These are phyloP conservation scores for Cadophora sp. DNA, from an alignment of 2,329 filamentous ascomycete genomes.

Conservation along the genomic window DNA sequence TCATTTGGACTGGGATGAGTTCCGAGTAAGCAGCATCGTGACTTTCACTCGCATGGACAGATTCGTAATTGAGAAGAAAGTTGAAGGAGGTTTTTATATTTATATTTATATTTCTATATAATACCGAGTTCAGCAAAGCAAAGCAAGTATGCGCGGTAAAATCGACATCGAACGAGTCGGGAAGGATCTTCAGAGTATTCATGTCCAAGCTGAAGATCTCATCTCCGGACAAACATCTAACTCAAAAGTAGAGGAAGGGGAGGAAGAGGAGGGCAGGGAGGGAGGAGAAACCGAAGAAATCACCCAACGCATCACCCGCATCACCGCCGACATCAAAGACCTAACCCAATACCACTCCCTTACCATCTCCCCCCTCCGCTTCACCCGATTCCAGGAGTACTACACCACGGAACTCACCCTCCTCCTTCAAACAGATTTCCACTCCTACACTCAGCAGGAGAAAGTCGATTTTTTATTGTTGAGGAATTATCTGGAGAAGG, in stretches of 20 bases:
- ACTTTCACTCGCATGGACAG: too few species aligned
- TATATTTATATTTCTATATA: too few species aligned
- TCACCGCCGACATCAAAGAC: conserved; percentile 54
- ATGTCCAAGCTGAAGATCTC: neutral
- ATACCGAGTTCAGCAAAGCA: too few species aligned
- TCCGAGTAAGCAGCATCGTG: too few species aligned
- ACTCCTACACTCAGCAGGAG: conserved; percentile 51
- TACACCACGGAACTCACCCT: conserved; percentile 50
- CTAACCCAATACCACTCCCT: conserved; percentile 58
- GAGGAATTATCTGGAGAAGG: conserved; percentile 51
- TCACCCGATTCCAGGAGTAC: conserved; percentile 50
- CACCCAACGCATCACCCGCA: conserved; percentile 52
- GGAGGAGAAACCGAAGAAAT: conserved; percentile 45
- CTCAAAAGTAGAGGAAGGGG: neutral
- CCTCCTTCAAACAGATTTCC: conserved; percentile 48
- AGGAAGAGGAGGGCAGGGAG: conserved; percentile 22
- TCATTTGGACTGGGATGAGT: too few species aligned
- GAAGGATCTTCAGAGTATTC: neutral
- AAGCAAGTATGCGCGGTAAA: conserved; percentile 11
- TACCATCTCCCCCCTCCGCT: conserved; percentile 51
- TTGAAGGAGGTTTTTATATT: too few species aligned
- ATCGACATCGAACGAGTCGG: conserved; percentile 1
- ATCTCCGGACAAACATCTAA: neutral
- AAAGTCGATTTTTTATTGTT: conserved; percentile 58
- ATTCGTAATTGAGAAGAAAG: too few species aligned